These are phyloP conservation scores for Pleurotus cornucopiae DNA, from an alignment of 768 basidiomycete genomes.

Conservation along the genomic window DNA sequence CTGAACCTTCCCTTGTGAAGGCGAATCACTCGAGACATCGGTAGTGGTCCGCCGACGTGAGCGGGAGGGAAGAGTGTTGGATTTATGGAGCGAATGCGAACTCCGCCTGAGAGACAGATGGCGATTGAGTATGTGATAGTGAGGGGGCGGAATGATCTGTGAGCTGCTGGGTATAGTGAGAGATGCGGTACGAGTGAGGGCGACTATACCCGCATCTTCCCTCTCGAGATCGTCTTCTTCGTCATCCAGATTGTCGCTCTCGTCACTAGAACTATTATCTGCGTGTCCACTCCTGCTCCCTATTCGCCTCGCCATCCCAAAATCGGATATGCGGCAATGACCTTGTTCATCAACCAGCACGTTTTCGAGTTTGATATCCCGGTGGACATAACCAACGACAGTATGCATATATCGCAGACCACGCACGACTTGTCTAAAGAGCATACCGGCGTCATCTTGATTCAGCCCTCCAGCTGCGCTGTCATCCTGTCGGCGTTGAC, in stretches of 20 bases:
- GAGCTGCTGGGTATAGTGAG: slow-evolving; percentile 3
- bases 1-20: slow-evolving; percentile 30
- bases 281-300: slow-evolving; percentile 21
- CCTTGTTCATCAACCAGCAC: slow-evolving; percentile 88
- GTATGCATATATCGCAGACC: slow-evolving; percentile 83
- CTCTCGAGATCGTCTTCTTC: slow-evolving; percentile 23
- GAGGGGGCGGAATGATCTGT: neutral
- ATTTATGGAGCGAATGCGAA: neutral
- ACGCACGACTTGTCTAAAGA: slow-evolving; percentile 83
- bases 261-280: slow-evolving; percentile 13
- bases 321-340: slow-evolving; percentile 82
- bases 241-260: slow-evolving; percentile 34
- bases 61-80: neutral
- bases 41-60: neutral
- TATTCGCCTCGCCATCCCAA: slow-evolving; percentile 73
- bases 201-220: slow-evolving; percentile 24
- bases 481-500: slow-evolving; percentile 31
- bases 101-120: slow-evolving; percentile 2
- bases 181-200: slow-evolving; percentile 7
- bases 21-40: neutral
- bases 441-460: slow-evolving; percentile 77
- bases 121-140: neutral
- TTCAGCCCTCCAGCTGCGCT: slow-evolving; percentile 38
- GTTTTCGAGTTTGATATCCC: slow-evolving; percentile 97
- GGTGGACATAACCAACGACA: slow-evolving; percentile 73